These are phyloP conservation scores for Phytophthora nicotianae DNA, from an alignment of 352 stramenopile genomes.

Conservation along the genomic window DNA sequence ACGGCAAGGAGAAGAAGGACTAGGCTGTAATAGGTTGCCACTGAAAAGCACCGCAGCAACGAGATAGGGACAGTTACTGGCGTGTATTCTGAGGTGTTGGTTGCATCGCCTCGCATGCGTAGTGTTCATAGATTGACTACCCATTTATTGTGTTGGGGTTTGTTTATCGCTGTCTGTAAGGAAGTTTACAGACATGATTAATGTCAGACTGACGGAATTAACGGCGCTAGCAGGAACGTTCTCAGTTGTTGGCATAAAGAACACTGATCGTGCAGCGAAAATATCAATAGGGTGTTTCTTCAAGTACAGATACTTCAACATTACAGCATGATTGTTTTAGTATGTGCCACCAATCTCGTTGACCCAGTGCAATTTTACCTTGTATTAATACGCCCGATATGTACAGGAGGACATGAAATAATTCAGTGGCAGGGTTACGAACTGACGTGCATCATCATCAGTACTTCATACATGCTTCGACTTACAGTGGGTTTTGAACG, in stretches of 20 bases:
- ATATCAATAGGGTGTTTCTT: conserved; percentile 4
- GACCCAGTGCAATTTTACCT: background rate
- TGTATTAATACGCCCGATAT: too few relatives aligned
- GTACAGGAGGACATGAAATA: too few relatives aligned
- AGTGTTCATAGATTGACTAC: conserved; percentile 37
- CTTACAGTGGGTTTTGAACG: too few relatives aligned
- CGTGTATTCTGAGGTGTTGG: conserved; percentile 19
- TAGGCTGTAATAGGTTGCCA: conserved; percentile 37
- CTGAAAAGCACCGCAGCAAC: conserved; percentile 11
- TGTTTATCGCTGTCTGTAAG: background rate
- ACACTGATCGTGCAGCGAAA: conserved; percentile 25
- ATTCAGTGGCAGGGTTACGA: too few relatives aligned
- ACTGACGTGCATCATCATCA: background rate
- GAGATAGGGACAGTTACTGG: conserved; percentile 10
- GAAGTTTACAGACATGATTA: conserved; percentile 4
- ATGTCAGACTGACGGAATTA: background rate
- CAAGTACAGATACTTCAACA: conserved; percentile 24
- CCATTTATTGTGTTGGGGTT: background rate
- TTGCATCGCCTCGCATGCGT: conserved; percentile 18
- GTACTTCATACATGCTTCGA: background rate
- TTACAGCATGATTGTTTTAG: background rate
- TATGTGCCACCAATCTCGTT: background rate
- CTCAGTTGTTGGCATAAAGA: background rate
- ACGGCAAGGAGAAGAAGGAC: conserved; percentile 65
- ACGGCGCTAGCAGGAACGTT: too few relatives aligned